Base-by-base conservation (phyloP, 2,329 filamentous ascomycete species). In the Beauveria rudraprayagi region DNA sequence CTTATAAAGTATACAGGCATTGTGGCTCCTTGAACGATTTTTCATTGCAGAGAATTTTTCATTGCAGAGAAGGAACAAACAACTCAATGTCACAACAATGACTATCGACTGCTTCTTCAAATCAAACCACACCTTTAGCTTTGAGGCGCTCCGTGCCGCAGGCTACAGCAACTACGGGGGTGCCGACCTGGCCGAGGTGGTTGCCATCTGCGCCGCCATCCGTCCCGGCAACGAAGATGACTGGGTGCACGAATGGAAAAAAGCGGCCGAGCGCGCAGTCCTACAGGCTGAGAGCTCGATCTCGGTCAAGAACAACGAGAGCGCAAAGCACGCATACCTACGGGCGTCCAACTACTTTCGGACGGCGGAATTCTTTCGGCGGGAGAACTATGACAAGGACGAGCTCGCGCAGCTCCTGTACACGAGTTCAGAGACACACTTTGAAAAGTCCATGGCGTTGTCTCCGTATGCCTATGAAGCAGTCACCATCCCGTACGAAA, bases 301-400 rank as follows among this genome's bases (percentile, higher is more conserved):
- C 7, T 44, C 57, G 9, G 48, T 30, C 9, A 44, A 44, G 34
- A 60, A 60, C 48, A 52, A 34, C 16, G 46, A 52, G 26, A 53
- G 48, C 24, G 48, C 46, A 6, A 8, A 46, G 8, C 57, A 52
- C 5, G 37, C 14, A 5, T 53, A 52, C 37, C 57, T 60, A 1
- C 57, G 37, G 17, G 57, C 48, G 10, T 60, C 57, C 11, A 60
- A 60, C 40, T 60, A 60, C 37, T 60, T 52, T 28, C 57, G 57
- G 2, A 60, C 57, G 26, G 57, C 57, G 11, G 57, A 60, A 14
- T 60, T 60, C 10, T 60, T 52, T 9, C 57, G 57, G 5, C 48
- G 57, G 22, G 48, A 60, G 28, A 34, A 53, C 24, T 16, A 16
- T 11, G 46, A 51, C 40, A 17, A 60, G 5, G 57, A 60, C 19